Evolutionary conservation across 495 filamentous ascomycete species (phyloP).

Genomic region (Stereocaulon alpinum): DNA sequence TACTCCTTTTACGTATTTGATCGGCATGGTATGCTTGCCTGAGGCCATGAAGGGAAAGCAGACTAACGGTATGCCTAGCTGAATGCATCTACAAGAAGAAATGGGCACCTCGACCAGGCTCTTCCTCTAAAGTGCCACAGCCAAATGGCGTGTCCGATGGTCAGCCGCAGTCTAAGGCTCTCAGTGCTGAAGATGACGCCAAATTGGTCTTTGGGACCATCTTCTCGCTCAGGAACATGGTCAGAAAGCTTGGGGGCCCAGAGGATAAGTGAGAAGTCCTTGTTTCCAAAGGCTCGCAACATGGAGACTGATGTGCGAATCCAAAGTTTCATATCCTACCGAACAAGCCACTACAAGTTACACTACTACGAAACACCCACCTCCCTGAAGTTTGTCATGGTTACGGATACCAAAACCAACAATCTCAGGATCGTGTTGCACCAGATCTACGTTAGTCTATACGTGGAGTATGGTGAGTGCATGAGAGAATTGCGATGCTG

Average conservation of each 20-base stretch:
- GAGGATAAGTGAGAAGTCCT: conserved; percentile 55
- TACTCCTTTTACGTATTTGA: conserved; percentile 99
- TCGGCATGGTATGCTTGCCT: conserved; percentile 65
- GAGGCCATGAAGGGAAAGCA: not conserved
- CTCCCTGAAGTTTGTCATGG: conserved; percentile 90
- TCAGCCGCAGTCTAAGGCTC: conserved; percentile 34
- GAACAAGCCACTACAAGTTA: conserved; percentile 90
- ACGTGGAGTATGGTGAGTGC: conserved; percentile 82
- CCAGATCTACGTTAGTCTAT: conserved; percentile 97
- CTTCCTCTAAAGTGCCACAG: conserved; percentile 32
- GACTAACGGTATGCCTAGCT: conserved; percentile 40
- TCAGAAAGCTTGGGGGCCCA: conserved; percentile 80
- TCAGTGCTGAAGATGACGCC: conserved; percentile 73
- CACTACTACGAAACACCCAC: conserved; percentile 98
- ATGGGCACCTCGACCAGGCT: conserved; percentile 49
- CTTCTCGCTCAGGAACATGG: conserved; percentile 94
- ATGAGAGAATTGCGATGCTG: not conserved
- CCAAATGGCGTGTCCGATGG: conserved; percentile 28
- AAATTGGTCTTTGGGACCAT: conserved; percentile 96
- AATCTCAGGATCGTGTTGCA: conserved; percentile 89
- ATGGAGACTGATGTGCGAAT: conserved; percentile 5
- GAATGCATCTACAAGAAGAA: conserved; percentile 94
- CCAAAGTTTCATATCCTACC: conserved; percentile 73
- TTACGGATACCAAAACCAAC: conserved; percentile 80
- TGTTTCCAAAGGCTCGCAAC: not conserved